phyloP scores from a whole-genome alignment of 257 asterid genomes.

The Nicotiana tabacum region DNA sequence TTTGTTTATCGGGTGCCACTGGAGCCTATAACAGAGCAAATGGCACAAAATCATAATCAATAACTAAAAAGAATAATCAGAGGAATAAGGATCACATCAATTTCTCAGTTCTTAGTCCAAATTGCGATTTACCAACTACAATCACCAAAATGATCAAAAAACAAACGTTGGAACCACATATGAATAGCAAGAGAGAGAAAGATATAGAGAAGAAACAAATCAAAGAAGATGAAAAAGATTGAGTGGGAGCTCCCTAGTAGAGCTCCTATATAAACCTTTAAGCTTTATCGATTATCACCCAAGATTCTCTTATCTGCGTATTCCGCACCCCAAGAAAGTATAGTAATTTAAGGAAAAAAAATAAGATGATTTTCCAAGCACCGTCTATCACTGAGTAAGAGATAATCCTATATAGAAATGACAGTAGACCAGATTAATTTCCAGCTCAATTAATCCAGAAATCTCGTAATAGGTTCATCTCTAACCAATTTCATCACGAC shows the following conservation, averaged over 20 bases:
- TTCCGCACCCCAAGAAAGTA: not conserved
- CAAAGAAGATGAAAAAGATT: not conserved
- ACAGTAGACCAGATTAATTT: not conserved
- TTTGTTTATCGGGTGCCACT: conserved; percentile 56
- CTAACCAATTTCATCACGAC: not conserved
- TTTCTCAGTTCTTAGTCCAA: not conserved
- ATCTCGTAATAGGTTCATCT: not conserved
- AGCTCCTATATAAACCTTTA: not conserved
- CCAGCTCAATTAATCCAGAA: not conserved
- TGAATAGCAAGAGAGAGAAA: not conserved
- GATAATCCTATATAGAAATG: not conserved
- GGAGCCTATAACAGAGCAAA: conserved; percentile 60
- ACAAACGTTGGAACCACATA: not conserved
- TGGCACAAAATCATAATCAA: not conserved
- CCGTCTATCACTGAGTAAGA: not conserved
- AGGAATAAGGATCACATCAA: not conserved
- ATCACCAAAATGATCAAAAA: not conserved
- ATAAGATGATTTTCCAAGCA: not conserved
- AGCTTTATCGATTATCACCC: not conserved
- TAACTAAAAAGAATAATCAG: not conserved
- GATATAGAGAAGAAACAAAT: not conserved
- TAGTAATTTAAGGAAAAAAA: not conserved
- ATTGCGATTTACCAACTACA: not conserved
- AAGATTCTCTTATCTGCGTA: not conserved
- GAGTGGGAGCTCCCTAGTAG: not conserved